phyloP scores from a whole-genome alignment of 73 alveolate species.

The Stentor roeselii region DNA sequence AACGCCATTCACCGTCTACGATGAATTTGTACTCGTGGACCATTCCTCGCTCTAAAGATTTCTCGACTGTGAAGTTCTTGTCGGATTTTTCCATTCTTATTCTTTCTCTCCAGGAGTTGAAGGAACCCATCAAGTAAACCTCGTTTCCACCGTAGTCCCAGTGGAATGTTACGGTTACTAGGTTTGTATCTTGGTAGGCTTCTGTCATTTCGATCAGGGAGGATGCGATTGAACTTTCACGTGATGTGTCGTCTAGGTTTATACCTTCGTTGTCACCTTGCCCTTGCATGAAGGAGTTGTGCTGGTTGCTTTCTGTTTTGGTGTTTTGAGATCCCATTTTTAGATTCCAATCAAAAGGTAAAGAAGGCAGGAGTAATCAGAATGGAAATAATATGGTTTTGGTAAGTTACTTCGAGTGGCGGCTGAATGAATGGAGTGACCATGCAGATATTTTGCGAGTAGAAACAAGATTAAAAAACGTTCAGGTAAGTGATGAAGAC shows the following conservation, averaged over 20 bases:
- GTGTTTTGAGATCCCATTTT: constrained; percentile 21
- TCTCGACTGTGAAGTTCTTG: constrained; percentile 42
- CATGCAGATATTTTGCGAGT: no score
- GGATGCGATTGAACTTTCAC: constrained; percentile 22
- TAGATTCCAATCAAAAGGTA: no score
- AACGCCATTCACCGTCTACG: constrained; percentile 95
- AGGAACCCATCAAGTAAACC: constrained; percentile 67
- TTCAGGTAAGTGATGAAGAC: no score
- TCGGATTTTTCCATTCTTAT: constrained; percentile 66
- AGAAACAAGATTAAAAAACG: no score
- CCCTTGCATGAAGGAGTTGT: constrained; percentile 13
- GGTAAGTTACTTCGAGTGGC: no score
- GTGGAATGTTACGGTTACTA: constrained; percentile 53
- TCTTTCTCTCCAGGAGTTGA: constrained; percentile 73
- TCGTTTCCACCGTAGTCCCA: constrained; percentile 82
- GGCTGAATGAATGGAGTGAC: no score
- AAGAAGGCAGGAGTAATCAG: no score
- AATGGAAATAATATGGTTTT: no score
- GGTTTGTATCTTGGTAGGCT: constrained; percentile 22
- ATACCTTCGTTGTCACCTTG: neutral
- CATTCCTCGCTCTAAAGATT: constrained; percentile 43
- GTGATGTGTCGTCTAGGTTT: constrained; percentile 18
- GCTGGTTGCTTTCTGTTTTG: constrained; percentile 14
- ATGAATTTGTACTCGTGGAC: constrained; percentile 90
- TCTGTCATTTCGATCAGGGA: constrained; percentile 15